A percentile compares a stretch with the other conserved stretches of the same genome.
Conservation (phyloP, 495 filamentous ascomycete genomes). For the Tuber borchii region DNA sequence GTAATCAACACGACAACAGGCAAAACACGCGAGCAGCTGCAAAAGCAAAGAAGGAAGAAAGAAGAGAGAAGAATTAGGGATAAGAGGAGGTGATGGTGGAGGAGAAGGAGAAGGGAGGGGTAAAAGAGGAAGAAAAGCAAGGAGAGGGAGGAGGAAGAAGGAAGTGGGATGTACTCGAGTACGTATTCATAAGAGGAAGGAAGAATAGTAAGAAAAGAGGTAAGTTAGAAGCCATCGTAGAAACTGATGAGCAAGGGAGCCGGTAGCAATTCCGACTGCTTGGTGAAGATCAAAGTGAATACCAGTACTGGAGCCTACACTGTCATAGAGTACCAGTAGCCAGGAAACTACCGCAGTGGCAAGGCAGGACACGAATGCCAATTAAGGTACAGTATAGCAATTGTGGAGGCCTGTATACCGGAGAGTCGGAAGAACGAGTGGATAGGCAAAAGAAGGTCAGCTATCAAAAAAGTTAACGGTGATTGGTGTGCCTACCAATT, state of each 20-base stretch:
- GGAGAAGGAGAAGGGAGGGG: slow-evolving; percentile 1
- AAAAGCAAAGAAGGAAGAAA: slow-evolving; percentile 15
- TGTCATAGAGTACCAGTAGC: neutral
- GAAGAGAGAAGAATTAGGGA: neutral
- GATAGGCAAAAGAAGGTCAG: neutral
- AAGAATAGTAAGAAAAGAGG: slow-evolving; percentile 11
- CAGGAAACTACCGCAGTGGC: neutral
- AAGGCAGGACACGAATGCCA: neutral
- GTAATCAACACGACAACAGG: slow-evolving; percentile 32
- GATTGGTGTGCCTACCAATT: neutral
- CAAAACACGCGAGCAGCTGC: slow-evolving; percentile 13
- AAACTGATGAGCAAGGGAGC: slow-evolving; percentile 8
- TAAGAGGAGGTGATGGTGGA: neutral
- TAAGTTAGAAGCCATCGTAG: neutral
- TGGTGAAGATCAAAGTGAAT: neutral
- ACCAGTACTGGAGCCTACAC: neutral
- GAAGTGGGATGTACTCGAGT: slow-evolving; percentile 19
- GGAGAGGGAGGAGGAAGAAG: slow-evolving; percentile 7
- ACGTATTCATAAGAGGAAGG: slow-evolving; percentile 26
- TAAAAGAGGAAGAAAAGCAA: slow-evolving; percentile 9
- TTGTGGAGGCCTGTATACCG: neutral
- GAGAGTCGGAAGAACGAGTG: neutral
- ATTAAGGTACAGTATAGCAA: neutral
- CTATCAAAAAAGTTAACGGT: neutral
- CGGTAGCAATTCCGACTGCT: neutral